phyloP scores from a whole-genome alignment of 2,329 filamentous ascomycete species.

The Dactylella cylindrospora region DNA sequence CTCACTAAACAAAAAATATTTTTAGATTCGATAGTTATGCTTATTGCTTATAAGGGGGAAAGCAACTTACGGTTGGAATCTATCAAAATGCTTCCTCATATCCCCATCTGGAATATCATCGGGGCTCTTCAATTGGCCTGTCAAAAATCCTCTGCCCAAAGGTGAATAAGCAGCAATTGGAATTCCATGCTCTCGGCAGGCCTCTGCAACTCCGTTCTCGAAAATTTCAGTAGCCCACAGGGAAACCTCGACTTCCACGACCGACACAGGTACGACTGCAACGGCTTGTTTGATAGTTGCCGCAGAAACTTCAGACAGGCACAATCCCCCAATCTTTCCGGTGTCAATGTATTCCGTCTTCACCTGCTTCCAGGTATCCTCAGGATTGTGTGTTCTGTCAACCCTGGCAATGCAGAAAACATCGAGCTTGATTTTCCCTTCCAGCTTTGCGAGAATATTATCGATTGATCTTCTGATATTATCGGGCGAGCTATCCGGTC shows the following conservation, averaged over 20 bases:
- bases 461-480: conserved; percentile 62
- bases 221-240: conserved; percentile 57
- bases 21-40: too few species aligned
- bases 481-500: conserved; percentile 59
- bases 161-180: conserved; percentile 73
- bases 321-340: conserved; percentile 59
- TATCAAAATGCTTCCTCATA: conserved; percentile 56
- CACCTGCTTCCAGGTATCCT: conserved; percentile 55
- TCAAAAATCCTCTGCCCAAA: conserved; percentile 62
- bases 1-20: conserved; percentile 45
- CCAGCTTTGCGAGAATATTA: conserved; percentile 58
- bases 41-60: neutral
- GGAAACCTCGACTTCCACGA: conserved; percentile 60
- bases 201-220: conserved; percentile 58
- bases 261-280: conserved; percentile 54
- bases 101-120: conserved; percentile 62
- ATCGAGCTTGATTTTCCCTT: conserved; percentile 62
- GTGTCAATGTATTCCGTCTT: conserved; percentile 58
- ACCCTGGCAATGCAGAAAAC: conserved; percentile 63
- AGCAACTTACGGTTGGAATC: conserved; percentile 60
- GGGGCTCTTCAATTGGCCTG: conserved; percentile 57
- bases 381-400: conserved; percentile 57
- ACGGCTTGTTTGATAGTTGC: conserved; percentile 57
- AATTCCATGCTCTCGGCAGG: conserved; percentile 66
- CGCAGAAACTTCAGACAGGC: conserved; percentile 59